Evolutionary conservation across 305 asterid genomes (phyloP), one percentile per base, ranked within the genome.

Genomic region (Fraxinus greggii): DNA sequence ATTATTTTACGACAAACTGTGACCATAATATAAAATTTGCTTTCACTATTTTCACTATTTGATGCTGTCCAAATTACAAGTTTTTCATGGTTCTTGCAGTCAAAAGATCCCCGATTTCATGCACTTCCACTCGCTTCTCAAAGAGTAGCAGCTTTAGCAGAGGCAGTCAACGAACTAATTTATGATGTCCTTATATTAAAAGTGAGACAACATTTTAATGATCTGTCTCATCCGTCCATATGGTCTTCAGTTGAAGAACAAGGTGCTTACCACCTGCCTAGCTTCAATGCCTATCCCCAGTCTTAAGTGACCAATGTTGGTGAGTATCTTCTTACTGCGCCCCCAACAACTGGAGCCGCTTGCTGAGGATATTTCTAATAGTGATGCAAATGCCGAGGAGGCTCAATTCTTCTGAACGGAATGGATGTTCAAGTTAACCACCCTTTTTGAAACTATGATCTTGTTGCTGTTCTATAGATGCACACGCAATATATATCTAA

Each of bases 281-380:
- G 87, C 89, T 96, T 96, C 83, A 94, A 97, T 78, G 91, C 98
- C 54, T 93, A 92, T 78, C 98, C 99, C 80, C 98, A 96, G 87
- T 83, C 98, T 38, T 92, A 92, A 80, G 98, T 91, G 81, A 94
- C 92, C 77, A 92, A 89, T 72, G 98, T 92, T 31, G 98, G 97
- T 26, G 99, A 96, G 83, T 96, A 96, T 91, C 99, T 96, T 81
- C 99, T 96, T 40, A 96, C 98, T 33, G 86, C 92, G 92, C 81
- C 98, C 99, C 86, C 98, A 96, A 83, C 98, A 96, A 88, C 80
- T 94, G 82, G 98, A 94, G 90, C 99, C 99, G 77, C 98, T 94
- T 61, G 97, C 92, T 0, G 99, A 96, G 81, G 95, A 97, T 76
- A 92, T 93, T 80, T 90, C 97, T 65, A 89, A 76, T 88, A 88